These are phyloP conservation scores for Dispira simplex DNA, from an alignment of 192 early-diverging fungal genomes.

Conservation along the genomic window DNA sequence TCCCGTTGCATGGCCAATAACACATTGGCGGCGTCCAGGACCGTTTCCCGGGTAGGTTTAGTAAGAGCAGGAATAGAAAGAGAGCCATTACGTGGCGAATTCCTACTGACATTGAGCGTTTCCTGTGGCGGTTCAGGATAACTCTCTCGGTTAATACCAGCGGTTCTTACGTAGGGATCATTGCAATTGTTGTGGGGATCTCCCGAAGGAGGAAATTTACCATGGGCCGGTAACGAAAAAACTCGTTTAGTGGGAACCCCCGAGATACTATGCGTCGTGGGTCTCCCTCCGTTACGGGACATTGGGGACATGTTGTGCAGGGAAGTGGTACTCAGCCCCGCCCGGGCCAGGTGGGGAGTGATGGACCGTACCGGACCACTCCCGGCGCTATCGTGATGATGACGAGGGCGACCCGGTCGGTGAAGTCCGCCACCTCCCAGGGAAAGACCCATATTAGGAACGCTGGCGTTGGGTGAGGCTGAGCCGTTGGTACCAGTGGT, in stretches of 20 bases:
- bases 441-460: too few relatives aligned
- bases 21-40: not conserved
- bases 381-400: too few relatives aligned
- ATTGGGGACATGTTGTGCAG: not conserved
- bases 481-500: too few relatives aligned
- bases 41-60: not conserved
- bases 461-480: too few relatives aligned
- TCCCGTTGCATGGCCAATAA: not conserved
- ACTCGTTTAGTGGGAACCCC: not conserved
- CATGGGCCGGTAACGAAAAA: not conserved
- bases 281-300: not conserved
- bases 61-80: not conserved
- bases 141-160: not conserved
- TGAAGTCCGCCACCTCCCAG: too few relatives aligned
- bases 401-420: too few relatives aligned
- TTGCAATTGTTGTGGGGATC: not conserved
- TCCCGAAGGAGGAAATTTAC: not conserved
- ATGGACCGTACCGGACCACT: not conserved
- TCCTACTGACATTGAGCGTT: not conserved
- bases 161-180: not conserved
- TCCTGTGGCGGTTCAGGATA: not conserved
- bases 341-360: slow-evolving; percentile 2
- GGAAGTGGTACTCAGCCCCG: not conserved
- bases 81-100: not conserved
- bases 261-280: not conserved